Evolutionary conservation across 176 grass and related monocot species (phyloP).

Genomic region (Musa schizocarpa): DNA sequence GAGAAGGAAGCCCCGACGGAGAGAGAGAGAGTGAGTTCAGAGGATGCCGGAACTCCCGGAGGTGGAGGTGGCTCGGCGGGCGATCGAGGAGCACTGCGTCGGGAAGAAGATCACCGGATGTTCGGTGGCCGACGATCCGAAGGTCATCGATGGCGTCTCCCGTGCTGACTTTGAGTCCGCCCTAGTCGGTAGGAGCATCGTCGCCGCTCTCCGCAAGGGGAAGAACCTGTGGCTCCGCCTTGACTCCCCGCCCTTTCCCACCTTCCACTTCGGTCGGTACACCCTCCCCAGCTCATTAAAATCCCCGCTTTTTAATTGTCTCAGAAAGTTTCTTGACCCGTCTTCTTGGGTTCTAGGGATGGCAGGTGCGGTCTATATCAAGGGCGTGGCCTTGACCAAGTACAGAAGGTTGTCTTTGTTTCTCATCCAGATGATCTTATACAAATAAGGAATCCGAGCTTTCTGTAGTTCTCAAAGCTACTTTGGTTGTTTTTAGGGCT

Average conservation of each 20-base stretch:
- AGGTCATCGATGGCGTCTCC: slow-evolving; percentile 44
- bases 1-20: too few species aligned
- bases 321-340: background rate
- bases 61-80: slow-evolving; percentile 80
- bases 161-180: slow-evolving; percentile 41
- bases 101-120: slow-evolving; percentile 56
- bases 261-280: slow-evolving; percentile 85
- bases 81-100: slow-evolving; percentile 64
- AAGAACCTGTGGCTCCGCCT: slow-evolving; percentile 95
- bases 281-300: background rate
- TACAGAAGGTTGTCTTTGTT: slow-evolving; percentile 52
- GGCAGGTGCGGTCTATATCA: slow-evolving; percentile 75
- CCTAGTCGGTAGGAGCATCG: slow-evolving; percentile 52
- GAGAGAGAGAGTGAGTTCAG: background rate
- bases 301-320: background rate
- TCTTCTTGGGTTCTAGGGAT: slow-evolving; percentile 41
- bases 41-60: slow-evolving; percentile 84
- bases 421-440: background rate
- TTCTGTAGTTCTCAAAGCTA: slow-evolving; percentile 1
- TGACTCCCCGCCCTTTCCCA: slow-evolving; percentile 67
- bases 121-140: slow-evolving; percentile 48
- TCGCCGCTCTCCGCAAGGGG: slow-evolving; percentile 54
- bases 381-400: slow-evolving; percentile 67
- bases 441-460: background rate
- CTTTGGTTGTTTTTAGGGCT: slow-evolving; percentile 35